phyloP scores from a whole-genome alignment of 2,329 filamentous ascomycete genomes.

The Paecilomyces sp. region DNA sequence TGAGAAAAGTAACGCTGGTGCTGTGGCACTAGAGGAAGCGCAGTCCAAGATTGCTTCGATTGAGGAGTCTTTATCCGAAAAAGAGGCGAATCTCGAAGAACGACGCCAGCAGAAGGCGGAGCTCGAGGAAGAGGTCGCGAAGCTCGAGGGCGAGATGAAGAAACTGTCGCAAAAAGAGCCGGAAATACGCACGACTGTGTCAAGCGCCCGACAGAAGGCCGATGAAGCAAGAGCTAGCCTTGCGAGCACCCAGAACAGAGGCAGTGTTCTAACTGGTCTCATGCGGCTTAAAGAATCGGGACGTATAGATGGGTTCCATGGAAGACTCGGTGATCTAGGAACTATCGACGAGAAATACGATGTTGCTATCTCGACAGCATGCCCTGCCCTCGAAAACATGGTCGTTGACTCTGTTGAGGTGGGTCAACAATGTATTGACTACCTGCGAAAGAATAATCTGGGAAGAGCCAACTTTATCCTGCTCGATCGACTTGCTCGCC shows the following conservation, averaged over 20 bases:
- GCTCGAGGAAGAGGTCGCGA: slow-evolving; percentile 67
- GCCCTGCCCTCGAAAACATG: slow-evolving; percentile 85
- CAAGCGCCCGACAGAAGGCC: slow-evolving; percentile 84
- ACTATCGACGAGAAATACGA: slow-evolving; percentile 92
- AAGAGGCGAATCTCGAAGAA: slow-evolving; percentile 66
- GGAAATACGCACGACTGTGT: slow-evolving; percentile 74
- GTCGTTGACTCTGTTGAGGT: slow-evolving; percentile 94
- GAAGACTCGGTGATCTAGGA: slow-evolving; percentile 86
- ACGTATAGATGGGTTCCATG: slow-evolving; percentile 94
- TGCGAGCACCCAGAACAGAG: slow-evolving; percentile 82
- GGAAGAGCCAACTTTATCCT: slow-evolving; percentile 96
- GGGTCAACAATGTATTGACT: slow-evolving; percentile 96
- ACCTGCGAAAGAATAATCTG: slow-evolving; percentile 93
- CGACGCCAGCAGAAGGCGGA: slow-evolving; percentile 65
- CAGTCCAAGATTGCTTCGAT: slow-evolving; percentile 70
- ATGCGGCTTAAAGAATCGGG: slow-evolving; percentile 96
- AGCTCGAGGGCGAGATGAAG: slow-evolving; percentile 64
- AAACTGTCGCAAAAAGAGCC: slow-evolving; percentile 72
- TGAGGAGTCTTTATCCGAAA: slow-evolving; percentile 62
- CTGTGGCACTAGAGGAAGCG: slow-evolving; percentile 74
- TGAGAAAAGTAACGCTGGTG: slow-evolving; percentile 82
- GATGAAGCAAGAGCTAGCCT: slow-evolving; percentile 91
- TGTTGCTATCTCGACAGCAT: slow-evolving; percentile 96
- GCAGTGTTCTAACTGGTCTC: slow-evolving; percentile 82
- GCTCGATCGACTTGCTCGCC: slow-evolving; percentile 73